Evolutionary conservation across 176 grass and related monocot genomes (phyloP).

Genomic region (Carex pumila): DNA sequence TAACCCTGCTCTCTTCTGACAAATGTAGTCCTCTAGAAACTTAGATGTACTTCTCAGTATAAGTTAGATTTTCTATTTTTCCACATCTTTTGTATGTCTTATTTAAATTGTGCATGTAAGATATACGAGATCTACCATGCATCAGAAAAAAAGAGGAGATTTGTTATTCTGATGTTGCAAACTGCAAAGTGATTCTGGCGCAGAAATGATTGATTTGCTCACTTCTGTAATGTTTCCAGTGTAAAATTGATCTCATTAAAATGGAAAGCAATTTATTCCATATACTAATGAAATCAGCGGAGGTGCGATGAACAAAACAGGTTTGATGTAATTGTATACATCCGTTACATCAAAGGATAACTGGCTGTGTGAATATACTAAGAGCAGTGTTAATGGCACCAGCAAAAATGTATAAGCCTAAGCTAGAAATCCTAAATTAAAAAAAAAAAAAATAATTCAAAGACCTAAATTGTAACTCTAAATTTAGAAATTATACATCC

Average conservation of each 20-base stretch:
- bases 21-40: background rate
- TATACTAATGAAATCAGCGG: no score
- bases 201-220: background rate
- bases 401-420: background rate
- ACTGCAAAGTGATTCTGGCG: background rate
- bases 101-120: background rate
- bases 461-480: no score
- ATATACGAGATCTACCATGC: background rate
- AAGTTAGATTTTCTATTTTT: background rate
- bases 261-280: background rate
- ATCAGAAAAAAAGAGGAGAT: background rate
- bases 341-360: background rate
- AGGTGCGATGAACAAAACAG: no score
- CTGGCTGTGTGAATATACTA: background rate
- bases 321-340: background rate
- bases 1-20: conserved; percentile 60
- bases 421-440: no score
- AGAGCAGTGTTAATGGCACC: background rate
- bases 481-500: no score
- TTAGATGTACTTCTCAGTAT: background rate
- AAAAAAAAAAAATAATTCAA: no score
- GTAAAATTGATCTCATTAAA: background rate
- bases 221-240: background rate
- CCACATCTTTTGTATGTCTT: background rate
- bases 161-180: background rate